phyloP scores from a whole-genome alignment of 1,284 basidiomycete species.

The Coniophora puteana region DNA sequence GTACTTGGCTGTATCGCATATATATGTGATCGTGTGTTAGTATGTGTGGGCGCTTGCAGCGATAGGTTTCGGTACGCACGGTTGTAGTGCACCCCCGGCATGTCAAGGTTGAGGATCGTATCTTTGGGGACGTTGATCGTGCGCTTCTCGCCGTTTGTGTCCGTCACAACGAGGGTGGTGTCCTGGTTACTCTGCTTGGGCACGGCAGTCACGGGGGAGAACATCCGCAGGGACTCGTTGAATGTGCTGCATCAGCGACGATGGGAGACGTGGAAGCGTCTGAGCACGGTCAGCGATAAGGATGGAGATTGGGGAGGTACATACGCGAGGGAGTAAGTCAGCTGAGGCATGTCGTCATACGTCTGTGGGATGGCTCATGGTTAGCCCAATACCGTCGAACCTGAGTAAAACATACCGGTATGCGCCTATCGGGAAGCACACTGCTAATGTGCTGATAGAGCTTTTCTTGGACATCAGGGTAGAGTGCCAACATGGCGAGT shows the following conservation, averaged over 20 bases:
- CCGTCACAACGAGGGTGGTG: slow-evolving; percentile 35
- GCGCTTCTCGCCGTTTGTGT: slow-evolving; percentile 31
- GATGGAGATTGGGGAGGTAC: background rate
- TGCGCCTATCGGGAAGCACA: slow-evolving; percentile 36
- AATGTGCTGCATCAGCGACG: slow-evolving; percentile 5
- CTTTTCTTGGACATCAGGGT: slow-evolving; percentile 61
- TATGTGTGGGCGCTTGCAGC: background rate
- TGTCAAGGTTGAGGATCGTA: slow-evolving; percentile 35
- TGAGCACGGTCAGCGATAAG: background rate
- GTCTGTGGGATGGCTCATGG: slow-evolving; percentile 1
- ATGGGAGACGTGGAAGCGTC: slow-evolving; percentile 3
- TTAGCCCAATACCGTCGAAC: background rate
- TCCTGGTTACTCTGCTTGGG: slow-evolving; percentile 50
- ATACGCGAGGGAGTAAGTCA: slow-evolving; percentile 7
- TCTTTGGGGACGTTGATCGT: slow-evolving; percentile 43
- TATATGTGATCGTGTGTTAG: slow-evolving; percentile 1
- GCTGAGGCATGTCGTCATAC: slow-evolving; percentile 8
- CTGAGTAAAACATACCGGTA: slow-evolving; percentile 33
- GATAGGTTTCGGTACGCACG: slow-evolving; percentile 28
- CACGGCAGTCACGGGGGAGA: slow-evolving; percentile 26
- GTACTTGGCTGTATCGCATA: slow-evolving; percentile 45
- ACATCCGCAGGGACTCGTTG: slow-evolving; percentile 8
- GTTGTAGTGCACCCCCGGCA: slow-evolving; percentile 44
- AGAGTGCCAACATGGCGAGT: slow-evolving; percentile 43
- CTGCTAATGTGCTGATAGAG: slow-evolving; percentile 49